phyloP scores from a whole-genome alignment of 192 early-diverging fungal genomes.

The Oehlia diaphana region DNA sequence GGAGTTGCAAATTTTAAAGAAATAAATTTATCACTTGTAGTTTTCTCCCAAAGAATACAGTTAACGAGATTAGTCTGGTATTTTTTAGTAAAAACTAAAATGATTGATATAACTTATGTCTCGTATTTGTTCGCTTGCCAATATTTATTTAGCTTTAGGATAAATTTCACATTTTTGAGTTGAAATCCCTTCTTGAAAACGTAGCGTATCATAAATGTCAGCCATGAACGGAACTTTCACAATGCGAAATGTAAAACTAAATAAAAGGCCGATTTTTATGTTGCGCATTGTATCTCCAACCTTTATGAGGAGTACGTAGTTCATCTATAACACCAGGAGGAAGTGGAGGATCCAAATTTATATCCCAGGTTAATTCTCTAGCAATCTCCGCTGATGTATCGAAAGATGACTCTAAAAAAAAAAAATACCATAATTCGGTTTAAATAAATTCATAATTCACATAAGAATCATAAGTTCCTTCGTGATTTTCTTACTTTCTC shows the following conservation, averaged over 20 bases:
- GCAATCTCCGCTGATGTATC: not conserved
- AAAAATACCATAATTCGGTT: not conserved
- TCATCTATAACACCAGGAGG: not conserved
- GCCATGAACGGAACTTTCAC: not conserved
- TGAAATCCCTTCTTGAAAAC: too few species aligned
- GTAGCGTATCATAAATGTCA: not conserved
- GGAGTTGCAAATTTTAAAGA: too few species aligned
- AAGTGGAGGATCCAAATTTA: not conserved
- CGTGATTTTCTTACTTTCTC: slow-evolving; percentile 1
- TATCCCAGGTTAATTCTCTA: not conserved
- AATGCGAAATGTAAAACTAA: not conserved
- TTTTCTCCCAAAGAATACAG: too few species aligned
- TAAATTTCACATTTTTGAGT: too few species aligned
- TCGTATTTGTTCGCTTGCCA: too few species aligned
- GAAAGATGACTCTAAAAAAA: not conserved
- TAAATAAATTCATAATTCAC: not conserved
- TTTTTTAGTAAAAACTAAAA: too few species aligned
- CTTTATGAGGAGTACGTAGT: slow-evolving; percentile 1
- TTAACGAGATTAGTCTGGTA: too few species aligned
- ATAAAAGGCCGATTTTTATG: slow-evolving; percentile 11
- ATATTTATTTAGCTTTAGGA: too few species aligned
- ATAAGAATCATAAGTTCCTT: not conserved
- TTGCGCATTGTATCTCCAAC: slow-evolving; percentile 4
- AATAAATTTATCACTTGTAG: too few species aligned
- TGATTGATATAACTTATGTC: too few species aligned